A percentile compares a stretch with the other conserved stretches of the same genome.
Conservation (phyloP, 2,329 filamentous ascomycete genomes). For the Diaporthe sp. region DNA sequence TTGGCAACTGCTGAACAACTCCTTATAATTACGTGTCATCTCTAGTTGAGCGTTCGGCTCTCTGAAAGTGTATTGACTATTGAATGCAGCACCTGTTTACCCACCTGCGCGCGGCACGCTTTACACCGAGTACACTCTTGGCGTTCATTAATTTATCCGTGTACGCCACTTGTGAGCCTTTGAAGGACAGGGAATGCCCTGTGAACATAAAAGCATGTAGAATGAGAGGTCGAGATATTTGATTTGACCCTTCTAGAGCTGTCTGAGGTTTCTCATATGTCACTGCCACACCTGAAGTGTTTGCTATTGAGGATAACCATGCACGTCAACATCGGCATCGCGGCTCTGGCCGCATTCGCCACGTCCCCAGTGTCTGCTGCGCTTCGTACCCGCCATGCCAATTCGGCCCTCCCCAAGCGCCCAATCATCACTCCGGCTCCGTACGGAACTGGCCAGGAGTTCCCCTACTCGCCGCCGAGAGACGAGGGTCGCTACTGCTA, state of each 20-base stretch:
- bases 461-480: slow-evolving; percentile 39
- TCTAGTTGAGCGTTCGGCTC: neutral
- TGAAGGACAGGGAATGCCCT: neutral
- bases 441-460: slow-evolving; percentile 10
- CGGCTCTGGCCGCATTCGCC: slow-evolving; percentile 3
- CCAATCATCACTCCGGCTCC: slow-evolving; percentile 30
- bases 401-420: neutral
- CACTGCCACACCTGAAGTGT: neutral
- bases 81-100: slow-evolving; percentile 2
- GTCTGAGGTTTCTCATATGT: neutral
- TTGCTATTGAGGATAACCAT: neutral
- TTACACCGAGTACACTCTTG: slow-evolving; percentile 24
- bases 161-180: neutral
- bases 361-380: neutral
- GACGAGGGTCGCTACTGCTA: slow-evolving; percentile 44
- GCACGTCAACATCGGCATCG: neutral
- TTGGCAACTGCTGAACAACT: neutral
- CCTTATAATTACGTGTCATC: neutral
- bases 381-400: neutral
- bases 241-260: neutral
- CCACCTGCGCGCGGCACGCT: slow-evolving; percentile 4
- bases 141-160: slow-evolving; percentile 17
- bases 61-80: neutral
- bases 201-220: neutral
- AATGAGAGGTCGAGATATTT: neutral